Conservation (phyloP, 345 rosid genomes). For the Syzygium oleosum region DNA sequence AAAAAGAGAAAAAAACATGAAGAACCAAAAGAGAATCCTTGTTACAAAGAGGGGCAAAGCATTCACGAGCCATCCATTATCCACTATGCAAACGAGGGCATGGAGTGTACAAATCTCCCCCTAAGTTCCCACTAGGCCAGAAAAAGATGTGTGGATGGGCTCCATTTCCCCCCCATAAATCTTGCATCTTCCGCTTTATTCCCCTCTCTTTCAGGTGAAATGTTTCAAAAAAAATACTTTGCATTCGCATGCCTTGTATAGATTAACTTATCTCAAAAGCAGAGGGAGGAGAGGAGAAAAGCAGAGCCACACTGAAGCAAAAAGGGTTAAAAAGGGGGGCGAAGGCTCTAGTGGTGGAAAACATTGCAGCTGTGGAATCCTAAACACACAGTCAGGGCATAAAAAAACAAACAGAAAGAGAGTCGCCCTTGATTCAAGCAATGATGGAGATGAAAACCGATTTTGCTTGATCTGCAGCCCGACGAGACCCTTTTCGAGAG, state of each 20-base stretch:
- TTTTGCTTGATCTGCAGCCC: neutral
- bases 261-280: slow-evolving; percentile 9
- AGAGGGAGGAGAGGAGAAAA: neutral
- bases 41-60: too few species aligned
- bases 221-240: neutral
- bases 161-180: neutral
- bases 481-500: neutral
- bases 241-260: neutral
- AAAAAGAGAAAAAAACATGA: too few species aligned
- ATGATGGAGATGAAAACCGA: neutral
- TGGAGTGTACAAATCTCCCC: too few species aligned
- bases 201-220: neutral
- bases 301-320: neutral
- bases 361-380: neutral
- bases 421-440: neutral
- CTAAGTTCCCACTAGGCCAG: neutral
- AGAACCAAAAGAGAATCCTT: too few species aligned
- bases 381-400: neutral
- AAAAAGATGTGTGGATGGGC: neutral
- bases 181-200: neutral
- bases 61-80: neutral
- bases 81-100: neutral
- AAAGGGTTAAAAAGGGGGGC: neutral
- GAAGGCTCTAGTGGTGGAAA: neutral
- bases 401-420: neutral